Base-by-base conservation (phyloP, 345 rosid species). In the Sonneratia alba region DNA sequence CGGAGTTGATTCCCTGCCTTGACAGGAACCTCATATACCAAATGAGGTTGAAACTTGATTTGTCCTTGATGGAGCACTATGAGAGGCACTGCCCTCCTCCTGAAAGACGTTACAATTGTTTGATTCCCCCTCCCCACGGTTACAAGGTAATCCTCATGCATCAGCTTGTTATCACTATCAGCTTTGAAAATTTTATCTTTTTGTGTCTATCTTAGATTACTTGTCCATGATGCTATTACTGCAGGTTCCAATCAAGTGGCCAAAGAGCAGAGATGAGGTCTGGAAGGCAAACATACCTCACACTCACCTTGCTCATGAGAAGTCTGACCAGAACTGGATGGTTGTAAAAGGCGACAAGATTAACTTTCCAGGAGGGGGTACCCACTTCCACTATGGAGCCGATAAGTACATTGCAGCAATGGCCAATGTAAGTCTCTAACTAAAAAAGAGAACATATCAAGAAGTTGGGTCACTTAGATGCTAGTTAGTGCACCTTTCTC, bases 261-360 rank as follows among this genome's bases (percentile, higher is more conserved):
- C 99, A 16, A 88, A 85, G 79, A 95, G 99, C 79, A 85, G 99
- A 86, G 99, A 95, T 83, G 97, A 90, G 79, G 99, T 92, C 14
- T 95, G 99, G 99, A 87, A 95, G 82, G 99, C 83, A 3, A 95
- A 95, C 82, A 95, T 95, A 79, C 99, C 99, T 75, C 99, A 95
- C 77, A 95, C 97, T 68, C 99, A 92, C 83, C 97, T 95, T 79
- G 99, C 99, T 65, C 87, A 84, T 71, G 98, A 95, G 73, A 95
- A 95, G 80, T 95, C 99, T 83, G 98, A 92, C 76, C 99, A 95
- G 88, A 95, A 95, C 78, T 95, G 99, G 99, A 95, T 95, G 99
- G 93, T 89, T 84, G 98, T 88, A 1, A 89, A 91, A 89, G 99
- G 98, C 66, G 96, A 95, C 48, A 95, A 87, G 83, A 95, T 95